phyloP scores from a whole-genome alignment of 257 asterid species.

The Marsdenia floribunda region DNA sequence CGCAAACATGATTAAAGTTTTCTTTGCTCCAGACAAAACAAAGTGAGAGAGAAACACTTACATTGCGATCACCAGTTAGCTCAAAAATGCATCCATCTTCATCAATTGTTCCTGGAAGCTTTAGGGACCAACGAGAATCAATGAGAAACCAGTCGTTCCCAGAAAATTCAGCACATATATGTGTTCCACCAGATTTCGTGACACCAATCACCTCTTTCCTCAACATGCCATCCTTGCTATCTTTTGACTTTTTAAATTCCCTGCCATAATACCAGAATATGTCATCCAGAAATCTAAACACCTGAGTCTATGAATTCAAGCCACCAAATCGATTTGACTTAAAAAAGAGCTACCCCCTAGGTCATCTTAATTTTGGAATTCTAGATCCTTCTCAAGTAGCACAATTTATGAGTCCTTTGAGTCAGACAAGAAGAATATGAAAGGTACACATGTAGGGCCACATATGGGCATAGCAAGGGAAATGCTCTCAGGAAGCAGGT shows the following conservation, averaged over 20 bases:
- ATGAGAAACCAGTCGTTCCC: constrained; percentile 62
- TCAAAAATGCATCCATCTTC: constrained; percentile 66
- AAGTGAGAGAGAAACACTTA: constrained; percentile 34
- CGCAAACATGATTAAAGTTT: not conserved
- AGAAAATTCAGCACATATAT: constrained; percentile 50
- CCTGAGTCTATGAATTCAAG: not conserved
- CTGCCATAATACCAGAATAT: constrained; percentile 35
- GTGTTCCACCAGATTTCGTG: constrained; percentile 47
- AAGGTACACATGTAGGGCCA: not conserved
- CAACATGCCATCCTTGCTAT: constrained; percentile 29
- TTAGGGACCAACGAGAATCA: constrained; percentile 68
- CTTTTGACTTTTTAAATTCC: constrained; percentile 46
- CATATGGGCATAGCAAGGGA: not conserved
- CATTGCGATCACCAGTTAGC: constrained; percentile 63
- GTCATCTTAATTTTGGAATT: not conserved
- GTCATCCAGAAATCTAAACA: not conserved
- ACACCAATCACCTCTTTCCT: constrained; percentile 56
- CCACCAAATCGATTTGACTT: not conserved
- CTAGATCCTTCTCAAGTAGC: constrained; percentile 1
- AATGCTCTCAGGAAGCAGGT: not conserved
- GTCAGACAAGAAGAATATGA: not conserved
- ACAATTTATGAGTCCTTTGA: not conserved
- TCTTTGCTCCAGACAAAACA: not conserved
- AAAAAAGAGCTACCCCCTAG: not conserved
- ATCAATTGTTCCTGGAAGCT: constrained; percentile 36